Percentiles rank a stretch among this genome's conserved stretches.
Conservation (phyloP, 495 filamentous ascomycete species). For the Trichoderma asperelloides region DNA sequence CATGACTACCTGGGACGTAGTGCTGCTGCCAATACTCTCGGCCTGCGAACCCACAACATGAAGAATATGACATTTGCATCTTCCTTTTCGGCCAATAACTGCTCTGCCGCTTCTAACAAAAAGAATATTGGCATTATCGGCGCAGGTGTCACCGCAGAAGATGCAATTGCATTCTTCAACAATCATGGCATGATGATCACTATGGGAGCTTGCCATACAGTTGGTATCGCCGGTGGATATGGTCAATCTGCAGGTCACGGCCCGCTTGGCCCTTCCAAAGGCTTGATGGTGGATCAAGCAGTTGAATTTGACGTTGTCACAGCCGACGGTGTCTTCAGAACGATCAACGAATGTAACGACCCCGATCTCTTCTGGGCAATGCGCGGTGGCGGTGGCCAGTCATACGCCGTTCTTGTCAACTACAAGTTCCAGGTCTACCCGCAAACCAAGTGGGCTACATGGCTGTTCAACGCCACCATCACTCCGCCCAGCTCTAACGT, state of each 20-base stretch:
- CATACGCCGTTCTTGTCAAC: conserved; percentile 41
- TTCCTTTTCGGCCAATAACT: conserved; percentile 18
- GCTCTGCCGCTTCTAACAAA: conserved; percentile 13
- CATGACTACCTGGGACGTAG: conserved; percentile 33
- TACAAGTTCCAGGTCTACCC: conserved; percentile 27
- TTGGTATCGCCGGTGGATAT: conserved; percentile 32
- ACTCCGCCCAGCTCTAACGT: conserved; percentile 14
- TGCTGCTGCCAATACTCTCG: conserved; percentile 22
- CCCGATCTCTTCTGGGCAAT: conserved; percentile 12
- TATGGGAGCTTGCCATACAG: conserved; percentile 17
- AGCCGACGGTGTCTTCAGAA: conserved; percentile 22
- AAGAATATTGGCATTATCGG: conserved; percentile 33
- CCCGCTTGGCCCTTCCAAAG: conserved; percentile 30
- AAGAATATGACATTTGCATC: conserved; percentile 19
- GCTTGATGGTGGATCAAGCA: conserved; percentile 40
- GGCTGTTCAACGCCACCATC: conserved; percentile 12
- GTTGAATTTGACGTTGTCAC: conserved; percentile 42
- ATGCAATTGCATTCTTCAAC: conserved; percentile 34
- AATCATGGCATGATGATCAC: conserved; percentile 35
- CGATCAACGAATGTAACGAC: conserved; percentile 1
- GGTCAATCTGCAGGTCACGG: conserved; percentile 41
- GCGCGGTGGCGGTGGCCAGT: conserved; percentile 18
- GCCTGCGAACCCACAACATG: conserved; percentile 31
- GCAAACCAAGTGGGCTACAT: conserved; percentile 21
- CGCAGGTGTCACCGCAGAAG: conserved; percentile 41